Base-by-base conservation (phyloP, 768 basidiomycete species). In the Rhodotorula toruloides region DNA sequence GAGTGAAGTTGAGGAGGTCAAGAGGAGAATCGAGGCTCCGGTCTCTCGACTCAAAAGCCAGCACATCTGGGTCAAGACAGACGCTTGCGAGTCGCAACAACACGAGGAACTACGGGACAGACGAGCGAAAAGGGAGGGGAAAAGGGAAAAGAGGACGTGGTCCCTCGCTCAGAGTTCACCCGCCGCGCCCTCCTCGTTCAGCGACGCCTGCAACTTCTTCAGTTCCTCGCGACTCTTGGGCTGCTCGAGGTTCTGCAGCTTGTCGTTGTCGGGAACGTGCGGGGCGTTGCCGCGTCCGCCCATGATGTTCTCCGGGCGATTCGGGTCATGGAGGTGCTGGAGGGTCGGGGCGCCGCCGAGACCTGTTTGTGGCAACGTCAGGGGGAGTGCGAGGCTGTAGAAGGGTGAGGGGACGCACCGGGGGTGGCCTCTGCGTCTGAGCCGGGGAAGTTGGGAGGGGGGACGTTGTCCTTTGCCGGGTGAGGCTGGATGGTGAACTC, bases 401-500 rank as follows among this genome's bases (percentile, higher is more conserved):
- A 29, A 39, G 29, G 32, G 50, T 5, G 58, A 42, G 4, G 10
- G 19, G 42, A 43, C 63, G 42, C 29, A 67, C 65, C 65, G 21
- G 65, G 25, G 29, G 65, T 67, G 0, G 40, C 21, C 57, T 67
- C 65, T 5, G 52, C 53, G 36, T 58, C 27, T 11, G 63, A 58
- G 4, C 56, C 49, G 2, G 56, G 56, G 56, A 58, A 58, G 58
- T 65, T 59, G 52, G 32, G 25, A 21, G 12, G 36, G 22, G 49
- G 59, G 60, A 57, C 37, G 50, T 65, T 70, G 59, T 54, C 27
- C 39, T 54, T 63, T 9, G 68, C 68, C 10, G 62, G 62, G 58
- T 65, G 54, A 2, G 72, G 72, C 49, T 60, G 72, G 34, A 62
- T 73, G 3, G 36, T 32, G 63, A 73, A 73, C 40, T 62, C 27